Base-by-base conservation (phyloP, 2,329 filamentous ascomycete genomes). In the Ophiostoma ulmi region DNA sequence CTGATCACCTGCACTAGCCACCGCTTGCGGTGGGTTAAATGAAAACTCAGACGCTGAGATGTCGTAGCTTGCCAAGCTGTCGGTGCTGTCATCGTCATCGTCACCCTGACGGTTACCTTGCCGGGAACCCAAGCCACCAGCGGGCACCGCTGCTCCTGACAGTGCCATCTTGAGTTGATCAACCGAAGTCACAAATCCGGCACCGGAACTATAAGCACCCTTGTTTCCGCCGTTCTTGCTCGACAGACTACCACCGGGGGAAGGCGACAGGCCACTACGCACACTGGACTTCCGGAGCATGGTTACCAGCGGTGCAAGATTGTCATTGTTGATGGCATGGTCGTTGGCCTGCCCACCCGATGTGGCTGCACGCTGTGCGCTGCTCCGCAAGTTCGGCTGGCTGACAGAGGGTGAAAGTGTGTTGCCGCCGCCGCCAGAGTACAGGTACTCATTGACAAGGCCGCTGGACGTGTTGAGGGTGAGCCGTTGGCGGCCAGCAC, bases 61-160 rank as follows among this genome's bases (percentile, higher is more conserved):
- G 71, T 91, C 89, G 73, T 89, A 90, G 80, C 88, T 91, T 73
- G 90, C 85, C 82, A 92, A 86, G 78, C 89, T 91, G 70, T 92
- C 90, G 71, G 82, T 85, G 76, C 83, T 88, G 70, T 83, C 85
- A 74, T 83, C 82, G 72, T 86, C 86, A 69, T 85, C 83, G 26
- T 83, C 80, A 4, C 79, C 70, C n/a, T 35, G 78, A 10, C 17
- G 3, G 17, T 58, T 68, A 44, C 71, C 69, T 14, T 69, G 69
- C n/a, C 66, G 69, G 80, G 36, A 79, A 78, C 68, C 79, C 77
- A 55, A 80, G 79, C 65, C 41, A 10, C 44, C 78, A 77, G 77
- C 44, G 75, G 38, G 70, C 7, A 72, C 72, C 41, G 80, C 75
- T 61, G 86, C 84, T 44, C 87, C 87, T 0, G 84, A 83, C 20